phyloP scores from a whole-genome alignment of 495 filamentous ascomycete genomes.

The Xylona heveae region DNA sequence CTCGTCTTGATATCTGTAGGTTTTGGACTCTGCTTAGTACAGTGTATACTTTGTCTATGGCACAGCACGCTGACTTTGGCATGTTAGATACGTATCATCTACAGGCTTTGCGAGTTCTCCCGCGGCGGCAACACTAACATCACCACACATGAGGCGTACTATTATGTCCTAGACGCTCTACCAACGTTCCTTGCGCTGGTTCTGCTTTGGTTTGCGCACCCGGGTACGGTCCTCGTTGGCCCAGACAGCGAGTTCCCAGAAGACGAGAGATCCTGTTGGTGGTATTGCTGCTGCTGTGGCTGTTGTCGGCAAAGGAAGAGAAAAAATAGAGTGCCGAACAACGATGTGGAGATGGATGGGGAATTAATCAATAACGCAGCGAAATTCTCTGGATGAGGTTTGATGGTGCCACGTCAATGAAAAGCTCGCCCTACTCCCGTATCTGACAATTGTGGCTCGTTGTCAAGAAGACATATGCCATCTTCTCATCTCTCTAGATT shows the following conservation, averaged over 20 bases:
- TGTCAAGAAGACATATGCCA: too few relatives aligned
- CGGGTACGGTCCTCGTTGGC: conserved; percentile 27
- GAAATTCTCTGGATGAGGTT: too few relatives aligned
- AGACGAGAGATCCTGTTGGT: too few relatives aligned
- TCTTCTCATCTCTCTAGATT: too few relatives aligned
- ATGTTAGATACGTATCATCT: conserved; percentile 36
- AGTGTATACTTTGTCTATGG: background rate
- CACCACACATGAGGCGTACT: conserved; percentile 28
- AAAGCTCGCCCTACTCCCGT: too few relatives aligned
- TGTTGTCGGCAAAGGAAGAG: too few relatives aligned
- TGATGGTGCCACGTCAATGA: too few relatives aligned
- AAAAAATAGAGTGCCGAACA: too few relatives aligned
- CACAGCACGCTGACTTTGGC: background rate
- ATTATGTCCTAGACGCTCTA: conserved; percentile 31
- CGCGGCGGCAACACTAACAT: conserved; percentile 21
- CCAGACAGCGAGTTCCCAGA: conserved; percentile 20
- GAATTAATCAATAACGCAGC: too few relatives aligned
- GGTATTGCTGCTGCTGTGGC: too few relatives aligned
- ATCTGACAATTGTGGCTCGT: too few relatives aligned
- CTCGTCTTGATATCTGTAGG: background rate
- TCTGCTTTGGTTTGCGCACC: conserved; percentile 27
- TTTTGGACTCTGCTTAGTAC: background rate
- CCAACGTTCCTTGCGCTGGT: conserved; percentile 32
- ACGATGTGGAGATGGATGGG: too few relatives aligned
- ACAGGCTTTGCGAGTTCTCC: conserved; percentile 33